A percentile compares a stretch with the other conserved stretches of the same genome.
Conservation (phyloP, 2,329 filamentous ascomycete genomes). For the Xylariales sp. region DNA sequence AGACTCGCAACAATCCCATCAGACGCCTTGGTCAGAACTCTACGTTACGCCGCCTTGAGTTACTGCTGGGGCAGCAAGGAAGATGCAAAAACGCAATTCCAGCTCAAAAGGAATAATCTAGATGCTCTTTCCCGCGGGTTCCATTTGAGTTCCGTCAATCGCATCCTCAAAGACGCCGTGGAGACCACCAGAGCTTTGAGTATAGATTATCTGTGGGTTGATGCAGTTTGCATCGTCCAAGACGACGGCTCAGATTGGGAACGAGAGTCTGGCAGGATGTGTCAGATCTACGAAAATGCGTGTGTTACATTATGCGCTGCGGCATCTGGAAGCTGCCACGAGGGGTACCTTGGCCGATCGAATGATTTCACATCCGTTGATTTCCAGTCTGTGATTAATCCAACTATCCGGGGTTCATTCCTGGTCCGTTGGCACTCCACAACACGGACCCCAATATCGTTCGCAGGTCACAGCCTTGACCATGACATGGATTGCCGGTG, state of each 20-base stretch:
- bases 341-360: neutral
- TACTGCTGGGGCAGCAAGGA: conserved; percentile 6
- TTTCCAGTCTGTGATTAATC: neutral
- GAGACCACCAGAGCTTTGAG: conserved; percentile 4
- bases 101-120: neutral
- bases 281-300: conserved; percentile 13
- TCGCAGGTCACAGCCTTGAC: neutral
- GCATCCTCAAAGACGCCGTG: conserved; percentile 3
- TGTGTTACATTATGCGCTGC: conserved; percentile 5
- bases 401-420: too few relatives aligned
- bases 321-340: neutral
- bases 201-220: conserved; percentile 11
- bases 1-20: too few relatives aligned
- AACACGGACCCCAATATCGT: too few relatives aligned
- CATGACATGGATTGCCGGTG: neutral
- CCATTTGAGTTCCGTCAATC: too few relatives aligned
- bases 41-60: neutral
- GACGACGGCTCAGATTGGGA: conserved; percentile 11
- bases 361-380: neutral
- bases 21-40: too few relatives aligned
- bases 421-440: too few relatives aligned
- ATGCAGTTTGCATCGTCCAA: conserved; percentile 13
- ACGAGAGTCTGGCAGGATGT: conserved; percentile 11
- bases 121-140: neutral
- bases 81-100: neutral